These are phyloP conservation scores for Hamiltosporidium magnivora DNA, from an alignment of 371 early-diverging fungal genomes.

Conservation along the genomic window DNA sequence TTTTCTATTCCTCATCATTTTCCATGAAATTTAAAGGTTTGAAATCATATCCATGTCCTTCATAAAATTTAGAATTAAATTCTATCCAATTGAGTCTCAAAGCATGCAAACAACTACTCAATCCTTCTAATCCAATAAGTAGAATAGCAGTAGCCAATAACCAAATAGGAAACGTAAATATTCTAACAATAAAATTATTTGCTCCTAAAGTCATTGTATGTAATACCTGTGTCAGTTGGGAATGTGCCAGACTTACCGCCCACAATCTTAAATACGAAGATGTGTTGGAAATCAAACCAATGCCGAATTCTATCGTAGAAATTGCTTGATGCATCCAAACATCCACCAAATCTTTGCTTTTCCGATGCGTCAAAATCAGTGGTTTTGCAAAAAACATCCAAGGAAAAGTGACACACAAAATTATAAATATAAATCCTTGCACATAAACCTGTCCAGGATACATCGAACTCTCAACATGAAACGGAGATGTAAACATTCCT, in stretches of 20 bases:
- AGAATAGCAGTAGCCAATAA: constrained; percentile 69
- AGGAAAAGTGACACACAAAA: constrained; percentile 81
- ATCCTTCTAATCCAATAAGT: constrained; percentile 86
- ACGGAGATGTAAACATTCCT: constrained; percentile 90
- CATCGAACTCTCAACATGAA: constrained; percentile 63
- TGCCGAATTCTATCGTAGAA: constrained; percentile 95
- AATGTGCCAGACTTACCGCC: constrained; percentile 97
- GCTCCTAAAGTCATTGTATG: constrained; percentile 77
- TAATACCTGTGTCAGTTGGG: constrained; percentile 87
- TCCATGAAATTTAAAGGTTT: background rate
- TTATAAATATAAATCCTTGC: constrained; percentile 67
- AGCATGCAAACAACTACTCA: constrained; percentile 92
- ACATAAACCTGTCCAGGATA: constrained; percentile 60
- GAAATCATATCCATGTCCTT: constrained; percentile 6
- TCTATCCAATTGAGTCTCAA: constrained; percentile 98
- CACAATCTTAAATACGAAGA: constrained; percentile 96
- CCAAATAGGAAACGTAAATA: constrained; percentile 67
- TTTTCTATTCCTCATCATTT: no score
- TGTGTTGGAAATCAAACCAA: constrained; percentile 91
- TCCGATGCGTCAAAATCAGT: constrained; percentile 60
- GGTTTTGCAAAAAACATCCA: constrained; percentile 95
- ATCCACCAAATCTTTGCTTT: constrained; percentile 28
- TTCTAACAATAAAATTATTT: constrained; percentile 59
- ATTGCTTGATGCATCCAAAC: constrained; percentile 71
- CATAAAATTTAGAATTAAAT: constrained; percentile 93